Base-by-base conservation (phyloP, 805 yeast species). In the Sungouiozyma ichnusensis region DNA sequence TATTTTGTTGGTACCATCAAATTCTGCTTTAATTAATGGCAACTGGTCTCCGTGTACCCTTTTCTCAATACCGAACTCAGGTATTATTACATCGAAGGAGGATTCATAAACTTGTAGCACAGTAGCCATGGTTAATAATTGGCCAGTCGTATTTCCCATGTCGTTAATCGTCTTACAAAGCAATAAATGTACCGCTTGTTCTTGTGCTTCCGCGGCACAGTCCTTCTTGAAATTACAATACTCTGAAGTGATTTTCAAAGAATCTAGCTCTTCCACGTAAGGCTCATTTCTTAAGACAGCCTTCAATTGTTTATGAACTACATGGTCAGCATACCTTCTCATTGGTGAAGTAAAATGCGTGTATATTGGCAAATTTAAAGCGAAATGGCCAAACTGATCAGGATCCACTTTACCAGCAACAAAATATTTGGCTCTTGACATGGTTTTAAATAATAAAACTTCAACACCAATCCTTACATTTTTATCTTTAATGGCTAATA, bases 41-140 rank as follows among this genome's bases (percentile, higher is more conserved):
- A 92, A 69, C 64, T 92, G 97, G 64, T 92, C 98, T 20, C 97
- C 97, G 57, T 92, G 98, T 17, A 88, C 96, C 55, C 97, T 73
- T 63, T 88, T 88, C 59, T 88, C 97, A 52, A 88, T 83, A 36
- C 97, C 97, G 65, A 87, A 82, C 50, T 86, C 95, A 2, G 96
- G 95, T 47, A 88, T 70, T 50, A 83, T 76, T 3, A 88, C 90
- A 61, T 92, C 98, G 65, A 92, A 92, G 2, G 97, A 85, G 1
- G 95, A 85, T 63, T 92, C 97, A 60, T 90, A 88, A 8, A 90
- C 97, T 61, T 87, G 96, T 19, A 86, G 65, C 15, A 90, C 92
- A 14, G 86, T 77, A 14, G 94, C 97, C 75, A 80, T 78, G 33
- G 87, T 78, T 48, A 90, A 70, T 39, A 86, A 60, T 60, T 86